Base-by-base conservation (phyloP, 345 rosid genomes). In the Dovyalis caffra region DNA sequence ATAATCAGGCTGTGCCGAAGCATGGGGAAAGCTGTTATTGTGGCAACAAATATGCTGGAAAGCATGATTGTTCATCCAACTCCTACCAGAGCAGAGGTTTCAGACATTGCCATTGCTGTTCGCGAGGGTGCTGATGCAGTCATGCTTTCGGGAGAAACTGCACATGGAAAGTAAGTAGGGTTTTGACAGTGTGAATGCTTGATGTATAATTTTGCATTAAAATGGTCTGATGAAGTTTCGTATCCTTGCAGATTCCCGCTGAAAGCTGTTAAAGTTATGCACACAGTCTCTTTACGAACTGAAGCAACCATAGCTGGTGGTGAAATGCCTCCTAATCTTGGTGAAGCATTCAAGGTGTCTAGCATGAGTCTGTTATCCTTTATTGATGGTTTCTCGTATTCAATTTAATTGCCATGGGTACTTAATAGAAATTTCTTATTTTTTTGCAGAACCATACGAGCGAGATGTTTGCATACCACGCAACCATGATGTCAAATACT, bases 1-100 rank as follows among this genome's bases (percentile, higher is more conserved):
- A 95, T 93, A 72, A 95, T 95, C 72, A 88, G 90, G 83, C 84
- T 82, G 16, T 95, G 99, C 77, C 94, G 97, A 65, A 93, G 99
- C 92, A 95, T 95, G 97, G 98, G 99, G 63, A 95, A 95, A 73
- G 97, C 95, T 85, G 99, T 95, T 72, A 93, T 95, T 79, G 99
- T 95, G 70, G 99, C 99, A 53, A 95, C 99, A 70, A 93, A 95
- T 80, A 95, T 95, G 99, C 86, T 95, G 75, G 99, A 95, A 87
- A 95, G 99, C 87, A 95, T 95, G 99, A 95, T 95, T 72, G 93
- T 93, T 80, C 98, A 95, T 87, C 99, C 99, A 70, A 90, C 97
- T 29, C 98, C 99, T 68, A 93, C 99, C 56, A 83, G 99, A 70
- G 98, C 99, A 11, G 99, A 95, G 90, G 99, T 95, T 47, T 93